These are phyloP conservation scores for Silene latifolia DNA, from an alignment of 148 eudicot species.

Conservation along the genomic window DNA sequence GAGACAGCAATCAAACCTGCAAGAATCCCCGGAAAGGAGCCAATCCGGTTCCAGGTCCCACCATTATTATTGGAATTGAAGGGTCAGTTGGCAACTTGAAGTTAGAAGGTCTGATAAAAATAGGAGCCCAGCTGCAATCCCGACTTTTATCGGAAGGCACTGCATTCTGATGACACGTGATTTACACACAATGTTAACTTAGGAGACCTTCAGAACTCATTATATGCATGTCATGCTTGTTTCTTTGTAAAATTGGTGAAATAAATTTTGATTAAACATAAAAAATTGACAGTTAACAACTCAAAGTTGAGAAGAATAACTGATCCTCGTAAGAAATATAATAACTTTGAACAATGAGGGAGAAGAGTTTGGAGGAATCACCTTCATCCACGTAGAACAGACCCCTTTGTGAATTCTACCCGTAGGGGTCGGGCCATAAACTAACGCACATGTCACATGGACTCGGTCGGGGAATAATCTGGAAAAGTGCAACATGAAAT, in stretches of 20 bases:
- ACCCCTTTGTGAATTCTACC: slow-evolving; percentile 83
- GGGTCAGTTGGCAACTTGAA: slow-evolving; percentile 76
- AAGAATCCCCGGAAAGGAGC: slow-evolving; percentile 92
- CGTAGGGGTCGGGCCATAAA: slow-evolving; percentile 70
- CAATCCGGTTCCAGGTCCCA: slow-evolving; percentile 93
- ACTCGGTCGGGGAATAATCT: slow-evolving; percentile 59
- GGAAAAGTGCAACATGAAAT: slow-evolving; percentile 17
- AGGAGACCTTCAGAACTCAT: not conserved
- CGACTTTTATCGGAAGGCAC: slow-evolving; percentile 51
- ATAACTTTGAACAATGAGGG: not conserved
- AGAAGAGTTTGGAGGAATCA: slow-evolving; percentile 17
- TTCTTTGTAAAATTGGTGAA: too few species aligned
- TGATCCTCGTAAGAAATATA: not conserved
- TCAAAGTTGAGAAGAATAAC: not conserved
- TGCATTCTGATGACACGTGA: slow-evolving; percentile 59
- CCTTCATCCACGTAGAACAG: slow-evolving; percentile 98
- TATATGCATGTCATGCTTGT: not conserved
- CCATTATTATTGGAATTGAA: slow-evolving; percentile 65
- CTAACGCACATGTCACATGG: slow-evolving; percentile 80
- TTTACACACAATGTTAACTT: not conserved
- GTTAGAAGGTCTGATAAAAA: slow-evolving; percentile 77
- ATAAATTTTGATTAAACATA: too few species aligned
- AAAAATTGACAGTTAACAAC: not conserved
- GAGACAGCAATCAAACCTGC: slow-evolving; percentile 45
- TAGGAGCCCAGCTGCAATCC: slow-evolving; percentile 71